Evolutionary conservation across 441 rosid species (phyloP), one percentile per base, ranked within the genome.

Genomic region (Melianthus villosus): DNA sequence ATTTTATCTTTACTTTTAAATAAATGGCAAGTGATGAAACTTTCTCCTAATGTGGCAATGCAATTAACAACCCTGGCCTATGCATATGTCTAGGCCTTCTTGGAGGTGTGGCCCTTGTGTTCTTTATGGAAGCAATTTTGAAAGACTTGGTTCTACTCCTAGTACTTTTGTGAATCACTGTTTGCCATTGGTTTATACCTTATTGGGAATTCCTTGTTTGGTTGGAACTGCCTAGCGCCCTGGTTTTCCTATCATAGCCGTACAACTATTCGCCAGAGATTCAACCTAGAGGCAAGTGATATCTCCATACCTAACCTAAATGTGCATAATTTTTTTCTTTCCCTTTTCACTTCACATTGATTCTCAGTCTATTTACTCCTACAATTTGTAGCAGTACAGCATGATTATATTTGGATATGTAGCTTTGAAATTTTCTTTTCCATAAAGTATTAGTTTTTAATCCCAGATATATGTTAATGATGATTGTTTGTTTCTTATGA

Each of bases 21-120:
- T n/a, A n/a, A n/a, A n/a, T n/a, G n/a, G n/a, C n/a, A n/a, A n/a
- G n/a, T n/a, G n/a, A n/a, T n/a, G n/a, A n/a, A n/a, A n/a, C n/a
- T n/a, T n/a, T n/a, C n/a, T n/a, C n/a, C n/a, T n/a, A n/a, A n/a
- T n/a, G n/a, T n/a, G n/a, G n/a, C n/a, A n/a, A n/a, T n/a, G n/a
- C n/a, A n/a, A n/a, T n/a, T n/a, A n/a, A n/a, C n/a, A n/a, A n/a
- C n/a, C n/a, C n/a, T n/a, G n/a, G n/a, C n/a, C n/a, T n/a, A n/a
- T n/a, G n/a, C n/a, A n/a, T n/a, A n/a, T 50, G 50, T 10, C 8
- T 49, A 84, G 98, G 98, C 59, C 80, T 84, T 8, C 89, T 89
- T 51, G 96, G 98, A 63, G 70, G 89, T 48, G 17, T 73, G 53
- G 94, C 77, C 96, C 98, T 0, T 84, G 96, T 39, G 82, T 81